These are phyloP conservation scores for Sphaerosporella brunnea DNA, from an alignment of 495 filamentous ascomycete species.

Conservation along the genomic window DNA sequence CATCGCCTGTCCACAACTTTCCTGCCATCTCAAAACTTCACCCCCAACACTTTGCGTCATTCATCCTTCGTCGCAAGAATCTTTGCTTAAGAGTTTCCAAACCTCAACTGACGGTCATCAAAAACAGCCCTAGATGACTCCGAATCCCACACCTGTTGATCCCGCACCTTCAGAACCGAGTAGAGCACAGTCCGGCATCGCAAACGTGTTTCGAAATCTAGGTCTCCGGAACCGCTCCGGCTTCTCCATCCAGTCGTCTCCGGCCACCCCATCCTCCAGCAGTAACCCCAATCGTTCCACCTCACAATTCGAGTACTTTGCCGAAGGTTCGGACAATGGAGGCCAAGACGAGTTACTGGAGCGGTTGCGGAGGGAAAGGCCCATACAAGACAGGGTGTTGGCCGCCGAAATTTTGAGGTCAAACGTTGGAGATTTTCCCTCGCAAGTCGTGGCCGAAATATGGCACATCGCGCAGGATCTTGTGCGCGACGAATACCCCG, in stretches of 20 bases:
- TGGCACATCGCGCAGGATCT: conserved; percentile 50
- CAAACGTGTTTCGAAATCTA: conserved; percentile 19
- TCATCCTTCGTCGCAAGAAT: not conserved
- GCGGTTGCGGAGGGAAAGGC: conserved; percentile 15
- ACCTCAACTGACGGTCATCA: conserved; percentile 1
- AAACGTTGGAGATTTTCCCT: conserved; percentile 39
- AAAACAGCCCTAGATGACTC: conserved; percentile 7
- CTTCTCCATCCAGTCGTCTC: conserved; percentile 14
- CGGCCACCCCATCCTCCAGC: conserved; percentile 9
- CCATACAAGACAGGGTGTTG: conserved; percentile 31
- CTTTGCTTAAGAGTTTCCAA: not conserved
- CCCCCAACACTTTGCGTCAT: not conserved
- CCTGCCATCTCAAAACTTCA: not conserved
- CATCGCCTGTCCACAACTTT: not conserved
- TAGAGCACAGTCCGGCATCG: conserved; percentile 18
- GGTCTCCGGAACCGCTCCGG: conserved; percentile 17
- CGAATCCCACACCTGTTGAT: conserved; percentile 1
- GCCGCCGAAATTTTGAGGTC: conserved; percentile 39
- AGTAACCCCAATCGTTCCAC: conserved; percentile 12
- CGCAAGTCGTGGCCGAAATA: conserved; percentile 34
- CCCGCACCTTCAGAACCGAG: conserved; percentile 14
- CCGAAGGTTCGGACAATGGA: conserved; percentile 9
- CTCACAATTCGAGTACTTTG: conserved; percentile 14
- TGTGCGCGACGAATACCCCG: conserved; percentile 37
- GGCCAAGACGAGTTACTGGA: conserved; percentile 14